Evolutionary conservation across 805 yeast species (phyloP), one percentile per base, ranked within the genome.

Genomic region (Monosporozyma aerobia): DNA sequence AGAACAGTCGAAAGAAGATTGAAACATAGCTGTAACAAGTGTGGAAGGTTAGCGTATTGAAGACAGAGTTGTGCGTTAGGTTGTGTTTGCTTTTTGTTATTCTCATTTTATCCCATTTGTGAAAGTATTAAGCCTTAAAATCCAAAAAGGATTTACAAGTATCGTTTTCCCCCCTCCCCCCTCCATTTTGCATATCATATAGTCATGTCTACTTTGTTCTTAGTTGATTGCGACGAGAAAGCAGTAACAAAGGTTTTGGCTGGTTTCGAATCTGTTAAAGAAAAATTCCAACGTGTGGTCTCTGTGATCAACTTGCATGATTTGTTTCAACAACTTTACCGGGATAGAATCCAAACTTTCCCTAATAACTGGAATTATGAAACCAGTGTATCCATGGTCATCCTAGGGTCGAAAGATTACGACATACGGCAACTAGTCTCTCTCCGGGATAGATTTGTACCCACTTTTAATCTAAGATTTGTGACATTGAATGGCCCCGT

Each of bases 381-480:
- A 43, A 56, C 57, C 22, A 62, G 61, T n/a, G 54, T 63, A 7
- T 59, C 64, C n/a, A 43, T 65, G 16, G 57, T 63, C 14, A 51
- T 64, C 6, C 53, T 58, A 44, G 51, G 53, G 19, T 41, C 55
- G 5, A 44, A 30, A 1, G 49, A 16, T 29, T 44, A 19, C 45
- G 44, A 46, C 45, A 44, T 56, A 51, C 58, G 56, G 50, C 59
- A 53, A 47, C 29, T 63, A 41, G 56, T 55, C 29, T 40, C 43
- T 19, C 40, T 57, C 14, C 53, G 62, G 19, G 54, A 54, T 22
- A 55, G 49, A 23, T 61, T 55, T 48, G 53, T 65, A 45, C 65
- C 69, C 30, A 60, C 63, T 44, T 59, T 61, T 32, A 64, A 64
- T 50, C 50, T 62, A 23, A 45, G 53, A n/a, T 60, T 60, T 30